phyloP scores from a whole-genome alignment of 2,329 filamentous ascomycete species.

The Podosphaera aphanis region DNA sequence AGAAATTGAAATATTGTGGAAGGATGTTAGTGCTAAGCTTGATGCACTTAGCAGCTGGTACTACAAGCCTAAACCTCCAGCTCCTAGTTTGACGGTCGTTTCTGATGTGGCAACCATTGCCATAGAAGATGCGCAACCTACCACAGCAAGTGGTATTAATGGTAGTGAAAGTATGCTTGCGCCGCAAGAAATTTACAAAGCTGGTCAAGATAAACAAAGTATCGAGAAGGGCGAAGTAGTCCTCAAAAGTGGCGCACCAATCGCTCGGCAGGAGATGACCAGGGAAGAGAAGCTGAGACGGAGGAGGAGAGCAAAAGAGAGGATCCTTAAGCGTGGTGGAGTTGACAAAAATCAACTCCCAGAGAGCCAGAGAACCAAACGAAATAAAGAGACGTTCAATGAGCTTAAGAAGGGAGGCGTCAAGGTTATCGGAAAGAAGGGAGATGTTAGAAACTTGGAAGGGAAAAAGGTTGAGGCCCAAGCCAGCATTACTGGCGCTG shows the following conservation, averaged over 20 bases:
- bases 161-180: constrained; percentile 55
- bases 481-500: constrained; percentile 26
- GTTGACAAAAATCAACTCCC: constrained; percentile 23
- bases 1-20: constrained; percentile 68
- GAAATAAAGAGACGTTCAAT: constrained; percentile 25
- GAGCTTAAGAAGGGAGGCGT: constrained; percentile 63
- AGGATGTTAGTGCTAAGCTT: constrained; percentile 52
- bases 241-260: constrained; percentile 50
- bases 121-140: constrained; percentile 89
- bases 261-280: constrained; percentile 67
- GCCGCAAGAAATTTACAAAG: constrained; percentile 80
- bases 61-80: constrained; percentile 73
- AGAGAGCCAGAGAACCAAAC: constrained; percentile 33
- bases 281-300: constrained; percentile 62
- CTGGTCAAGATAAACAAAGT: constrained; percentile 36
- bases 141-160: constrained; percentile 49
- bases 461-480: constrained; percentile 45
- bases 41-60: constrained; percentile 85
- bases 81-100: constrained; percentile 64
- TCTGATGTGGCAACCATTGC: constrained; percentile 73
- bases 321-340: constrained; percentile 44
- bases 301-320: constrained; percentile 66
- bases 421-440: constrained; percentile 77
- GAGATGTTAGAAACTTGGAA: constrained; percentile 61
- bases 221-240: constrained; percentile 47